A percentile compares a stretch with the other conserved stretches of the same genome.
These are phyloP conservation scores for Claviceps sp. DNA, from an alignment of 2,329 filamentous ascomycete species.

Conservation along the genomic window DNA sequence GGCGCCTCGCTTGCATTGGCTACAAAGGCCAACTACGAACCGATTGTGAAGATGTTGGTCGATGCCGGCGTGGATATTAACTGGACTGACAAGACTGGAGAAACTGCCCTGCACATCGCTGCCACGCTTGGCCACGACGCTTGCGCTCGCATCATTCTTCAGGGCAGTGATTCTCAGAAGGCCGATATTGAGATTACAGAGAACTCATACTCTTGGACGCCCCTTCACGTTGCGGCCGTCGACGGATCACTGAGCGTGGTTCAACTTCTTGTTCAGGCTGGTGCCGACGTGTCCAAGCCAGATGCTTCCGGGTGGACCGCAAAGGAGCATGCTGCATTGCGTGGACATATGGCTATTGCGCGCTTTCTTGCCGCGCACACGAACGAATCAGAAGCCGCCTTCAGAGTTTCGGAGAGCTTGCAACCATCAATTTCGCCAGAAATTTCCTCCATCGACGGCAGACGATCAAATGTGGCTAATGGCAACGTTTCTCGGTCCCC, in stretches of 20 bases:
- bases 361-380: constrained; percentile 46
- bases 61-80: constrained; percentile 87
- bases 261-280: constrained; percentile 62
- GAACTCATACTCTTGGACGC: constrained; percentile 83
- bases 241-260: constrained; percentile 70
- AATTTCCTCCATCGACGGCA: constrained; percentile 46
- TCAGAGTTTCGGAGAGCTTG: constrained; percentile 10
- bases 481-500: constrained; percentile 32
- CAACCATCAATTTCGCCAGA: constrained; percentile 24
- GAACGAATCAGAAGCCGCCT: constrained; percentile 17
- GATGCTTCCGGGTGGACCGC: constrained; percentile 92
- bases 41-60: constrained; percentile 77
- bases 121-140: constrained; percentile 75
- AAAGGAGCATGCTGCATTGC: constrained; percentile 79
- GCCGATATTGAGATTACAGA: constrained; percentile 66
- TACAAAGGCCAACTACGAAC: constrained; percentile 72
- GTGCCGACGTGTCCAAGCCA: constrained; percentile 57
- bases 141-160: constrained; percentile 64
- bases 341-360: constrained; percentile 78
- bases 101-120: constrained; percentile 84
- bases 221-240: constrained; percentile 84
- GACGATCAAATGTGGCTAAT: constrained; percentile 39
- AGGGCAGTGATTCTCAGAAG: constrained; percentile 56
- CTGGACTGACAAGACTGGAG: constrained; percentile 78
- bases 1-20: constrained; percentile 80